Percentiles rank a stretch among this genome's conserved stretches.
phyloP scores from a whole-genome alignment of 1,284 basidiomycete genomes.

The Schizopora paradoxa region DNA sequence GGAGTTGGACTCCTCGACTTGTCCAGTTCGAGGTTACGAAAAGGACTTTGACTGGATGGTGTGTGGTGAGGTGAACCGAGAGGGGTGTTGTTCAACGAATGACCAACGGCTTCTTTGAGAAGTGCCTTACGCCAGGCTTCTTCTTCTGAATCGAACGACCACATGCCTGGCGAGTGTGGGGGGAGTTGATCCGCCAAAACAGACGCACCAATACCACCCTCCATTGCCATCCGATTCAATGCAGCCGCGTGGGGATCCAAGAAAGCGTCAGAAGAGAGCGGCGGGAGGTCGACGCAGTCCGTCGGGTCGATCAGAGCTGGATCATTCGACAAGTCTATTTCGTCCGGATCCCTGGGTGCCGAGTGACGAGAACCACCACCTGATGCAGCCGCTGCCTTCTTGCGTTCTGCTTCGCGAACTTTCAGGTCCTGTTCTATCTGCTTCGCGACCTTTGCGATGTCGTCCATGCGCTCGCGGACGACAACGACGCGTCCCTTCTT shows the following conservation, averaged over 20 bases:
- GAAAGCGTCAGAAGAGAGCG: conserved; percentile 55
- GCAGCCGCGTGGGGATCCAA: conserved; percentile 71
- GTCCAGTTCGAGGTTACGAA: conserved; percentile 2
- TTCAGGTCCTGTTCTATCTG: conserved; percentile 69
- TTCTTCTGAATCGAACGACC: conserved; percentile 48
- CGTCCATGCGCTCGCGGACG: conserved; percentile 70
- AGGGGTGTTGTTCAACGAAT: conserved; percentile 55
- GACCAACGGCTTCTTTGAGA: conserved; percentile 65
- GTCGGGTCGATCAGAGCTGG: conserved; percentile 73
- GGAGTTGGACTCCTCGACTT: too few relatives aligned
- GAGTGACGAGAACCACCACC: conserved; percentile 12
- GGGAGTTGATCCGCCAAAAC: conserved; percentile 64
- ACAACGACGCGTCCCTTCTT: conserved; percentile 57
- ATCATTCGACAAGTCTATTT: conserved; percentile 27
- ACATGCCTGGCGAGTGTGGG: conserved; percentile 55
- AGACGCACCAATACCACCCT: conserved; percentile 67
- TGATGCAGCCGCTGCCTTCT: conserved; percentile 7
- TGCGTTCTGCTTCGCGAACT: conserved; percentile 32
- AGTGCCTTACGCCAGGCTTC: conserved; percentile 67
- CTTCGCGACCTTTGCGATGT: conserved; percentile 60
- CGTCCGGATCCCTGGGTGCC: conserved; percentile 28
- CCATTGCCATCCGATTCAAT: conserved; percentile 59
- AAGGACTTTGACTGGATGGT: conserved; percentile 6
- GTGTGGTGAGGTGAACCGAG: conserved; percentile 19
- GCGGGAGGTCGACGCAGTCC: conserved; percentile 70